Percentiles rank a stretch among this genome's conserved stretches.
phyloP scores from a whole-genome alignment of 306 rosid genomes.

The Acacia acuminata region DNA sequence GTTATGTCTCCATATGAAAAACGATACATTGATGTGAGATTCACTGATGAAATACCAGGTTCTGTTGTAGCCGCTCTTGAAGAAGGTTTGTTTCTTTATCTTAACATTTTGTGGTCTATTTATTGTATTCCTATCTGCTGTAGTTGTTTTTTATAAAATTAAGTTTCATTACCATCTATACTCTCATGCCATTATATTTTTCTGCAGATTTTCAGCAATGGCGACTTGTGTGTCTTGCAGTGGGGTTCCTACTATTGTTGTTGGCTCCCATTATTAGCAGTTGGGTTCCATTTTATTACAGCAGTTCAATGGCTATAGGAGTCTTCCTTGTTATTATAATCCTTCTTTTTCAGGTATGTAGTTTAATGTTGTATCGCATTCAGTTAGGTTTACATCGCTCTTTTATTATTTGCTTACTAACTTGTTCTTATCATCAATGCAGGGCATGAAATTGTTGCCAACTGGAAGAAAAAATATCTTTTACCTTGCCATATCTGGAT shows the following conservation, averaged over 20 bases:
- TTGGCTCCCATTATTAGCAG: conserved; percentile 70
- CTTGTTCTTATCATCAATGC: conserved; percentile 24
- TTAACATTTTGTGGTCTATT: background rate
- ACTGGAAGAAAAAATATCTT: conserved; percentile 75
- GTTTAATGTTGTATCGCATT: conserved; percentile 5
- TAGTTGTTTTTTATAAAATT: background rate
- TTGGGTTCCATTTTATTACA: conserved; percentile 83
- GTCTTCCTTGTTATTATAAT: conserved; percentile 72
- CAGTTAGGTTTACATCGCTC: conserved; percentile 4
- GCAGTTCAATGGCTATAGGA: conserved; percentile 81
- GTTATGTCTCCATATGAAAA: conserved; percentile 73
- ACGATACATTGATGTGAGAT: conserved; percentile 66
- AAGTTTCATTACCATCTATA: background rate
- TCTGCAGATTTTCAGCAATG: conserved; percentile 66
- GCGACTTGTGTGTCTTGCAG: conserved; percentile 67
- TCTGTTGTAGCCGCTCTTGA: conserved; percentile 61
- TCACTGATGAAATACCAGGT: conserved; percentile 46
- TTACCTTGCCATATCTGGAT: conserved; percentile 68
- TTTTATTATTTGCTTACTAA: conserved; percentile 14
- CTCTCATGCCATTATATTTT: background rate
- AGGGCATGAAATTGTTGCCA: conserved; percentile 93
- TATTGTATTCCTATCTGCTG: background rate
- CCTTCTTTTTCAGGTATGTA: conserved; percentile 73
- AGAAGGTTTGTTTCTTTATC: conserved; percentile 56
- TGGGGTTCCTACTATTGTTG: conserved; percentile 55